These are phyloP conservation scores for Microsporum audouinii DNA, from an alignment of 2,329 filamentous ascomycete species.

Conservation along the genomic window DNA sequence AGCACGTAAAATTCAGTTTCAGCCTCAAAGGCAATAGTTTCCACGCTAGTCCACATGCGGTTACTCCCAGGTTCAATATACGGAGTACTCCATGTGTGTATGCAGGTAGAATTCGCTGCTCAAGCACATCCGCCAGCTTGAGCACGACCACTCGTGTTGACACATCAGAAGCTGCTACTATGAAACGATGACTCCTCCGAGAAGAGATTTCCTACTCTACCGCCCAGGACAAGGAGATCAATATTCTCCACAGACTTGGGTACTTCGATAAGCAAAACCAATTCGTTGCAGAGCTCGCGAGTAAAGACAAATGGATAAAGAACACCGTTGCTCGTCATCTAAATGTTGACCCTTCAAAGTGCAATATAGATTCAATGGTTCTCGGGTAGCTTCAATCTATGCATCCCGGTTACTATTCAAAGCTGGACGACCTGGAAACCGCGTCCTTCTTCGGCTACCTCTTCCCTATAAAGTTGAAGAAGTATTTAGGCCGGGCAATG, in stretches of 20 bases:
- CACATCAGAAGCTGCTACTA: not conserved
- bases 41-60: too few species aligned
- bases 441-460: not conserved
- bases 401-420: constrained; percentile 15
- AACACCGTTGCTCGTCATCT: constrained; percentile 11
- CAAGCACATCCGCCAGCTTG: too few species aligned
- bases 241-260: constrained; percentile 19
- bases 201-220: constrained; percentile 18
- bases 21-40: too few species aligned
- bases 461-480: constrained; percentile 6
- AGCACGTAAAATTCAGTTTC: too few species aligned
- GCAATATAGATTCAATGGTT: constrained; percentile 15
- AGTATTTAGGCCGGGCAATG: constrained; percentile 2
- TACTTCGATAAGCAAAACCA: not conserved
- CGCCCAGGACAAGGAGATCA: constrained; percentile 16
- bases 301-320: constrained; percentile 7
- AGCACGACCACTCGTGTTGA: too few species aligned
- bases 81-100: too few species aligned
- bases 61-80: too few species aligned
- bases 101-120: too few species aligned
- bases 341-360: constrained; percentile 1
- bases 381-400: constrained; percentile 29
- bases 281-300: constrained; percentile 5
- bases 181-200: constrained; percentile 11
- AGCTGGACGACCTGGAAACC: not conserved